Conservation (phyloP, 352 stramenopile species). For the Pythium sp. region DNA sequence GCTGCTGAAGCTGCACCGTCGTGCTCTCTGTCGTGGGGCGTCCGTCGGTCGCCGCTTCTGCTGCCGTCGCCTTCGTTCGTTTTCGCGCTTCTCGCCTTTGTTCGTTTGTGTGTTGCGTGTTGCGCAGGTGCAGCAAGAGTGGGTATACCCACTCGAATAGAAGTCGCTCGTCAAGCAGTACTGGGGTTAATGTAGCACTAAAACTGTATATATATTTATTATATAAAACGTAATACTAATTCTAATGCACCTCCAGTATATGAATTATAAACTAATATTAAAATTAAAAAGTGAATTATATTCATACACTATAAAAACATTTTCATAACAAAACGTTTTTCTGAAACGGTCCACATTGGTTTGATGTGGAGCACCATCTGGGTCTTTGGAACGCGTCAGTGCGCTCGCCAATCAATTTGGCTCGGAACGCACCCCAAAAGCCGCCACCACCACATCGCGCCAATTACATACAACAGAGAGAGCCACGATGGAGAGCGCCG, state of each 20-base stretch:
- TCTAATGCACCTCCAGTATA: no score
- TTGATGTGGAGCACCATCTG: slow-evolving; percentile 1
- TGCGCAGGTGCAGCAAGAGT: not conserved
- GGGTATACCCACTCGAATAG: not conserved
- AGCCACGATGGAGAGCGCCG: slow-evolving; percentile 46
- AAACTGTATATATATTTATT: not conserved
- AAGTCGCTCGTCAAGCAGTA: not conserved
- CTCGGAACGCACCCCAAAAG: slow-evolving; percentile 23
- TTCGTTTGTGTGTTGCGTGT: not conserved
- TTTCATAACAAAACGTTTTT: not conserved
- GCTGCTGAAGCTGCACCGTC: not conserved
- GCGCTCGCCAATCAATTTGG: slow-evolving; percentile 18
- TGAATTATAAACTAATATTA: no score
- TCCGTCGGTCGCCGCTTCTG: not conserved
- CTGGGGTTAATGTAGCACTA: not conserved
- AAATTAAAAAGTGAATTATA: no score
- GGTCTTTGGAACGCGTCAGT: not conserved
- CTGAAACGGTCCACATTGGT: not conserved
- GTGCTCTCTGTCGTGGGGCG: not conserved
- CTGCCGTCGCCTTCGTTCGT: not conserved
- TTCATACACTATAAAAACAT: not conserved
- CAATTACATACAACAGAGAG: not conserved
- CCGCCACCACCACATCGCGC: not conserved
- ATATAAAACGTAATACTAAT: no score
- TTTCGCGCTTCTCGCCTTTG: slow-evolving; percentile 4